Conservation (phyloP, 1,284 basidiomycete species). For the Leccinum variabile region DNA sequence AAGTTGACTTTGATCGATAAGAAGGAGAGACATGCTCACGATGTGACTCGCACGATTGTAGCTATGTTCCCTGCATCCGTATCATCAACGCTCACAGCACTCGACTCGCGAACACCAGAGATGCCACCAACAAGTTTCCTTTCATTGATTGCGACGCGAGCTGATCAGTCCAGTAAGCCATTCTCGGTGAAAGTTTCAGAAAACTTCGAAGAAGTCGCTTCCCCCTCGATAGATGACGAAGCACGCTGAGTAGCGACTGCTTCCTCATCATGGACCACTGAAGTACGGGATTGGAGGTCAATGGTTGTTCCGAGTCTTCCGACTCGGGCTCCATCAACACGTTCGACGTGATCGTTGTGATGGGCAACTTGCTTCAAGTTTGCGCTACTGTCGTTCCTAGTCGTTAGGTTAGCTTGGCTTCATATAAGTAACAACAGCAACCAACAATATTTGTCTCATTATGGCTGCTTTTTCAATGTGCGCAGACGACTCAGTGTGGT, state of each 20-base stretch:
- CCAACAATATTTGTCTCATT: constrained; percentile 2
- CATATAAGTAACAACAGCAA: not conserved
- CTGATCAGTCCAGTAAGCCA: not conserved
- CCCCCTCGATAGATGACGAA: not conserved
- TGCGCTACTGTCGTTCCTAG: constrained; percentile 1
- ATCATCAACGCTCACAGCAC: not conserved
- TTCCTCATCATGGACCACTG: not conserved
- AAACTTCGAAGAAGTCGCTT: not conserved
- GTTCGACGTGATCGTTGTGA: not conserved
- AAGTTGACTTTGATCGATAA: not conserved
- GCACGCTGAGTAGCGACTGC: not conserved
- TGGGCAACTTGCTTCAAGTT: not conserved
- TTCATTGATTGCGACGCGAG: not conserved
- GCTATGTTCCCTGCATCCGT: not conserved
- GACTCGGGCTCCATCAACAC: not conserved
- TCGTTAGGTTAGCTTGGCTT: constrained; percentile 2
- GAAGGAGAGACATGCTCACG: constrained; percentile 3
- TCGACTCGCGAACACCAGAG: not conserved
- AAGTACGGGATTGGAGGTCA: not conserved
- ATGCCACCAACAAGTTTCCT: not conserved
- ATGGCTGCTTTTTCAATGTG: not conserved
- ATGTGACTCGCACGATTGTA: not conserved
- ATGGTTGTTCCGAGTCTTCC: not conserved
- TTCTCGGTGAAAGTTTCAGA: not conserved
- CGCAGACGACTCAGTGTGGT: not conserved